A percentile compares a stretch with the other conserved stretches of the same genome.
Conservation (phyloP, 805 yeast genomes). For the Millerozyma miso region DNA sequence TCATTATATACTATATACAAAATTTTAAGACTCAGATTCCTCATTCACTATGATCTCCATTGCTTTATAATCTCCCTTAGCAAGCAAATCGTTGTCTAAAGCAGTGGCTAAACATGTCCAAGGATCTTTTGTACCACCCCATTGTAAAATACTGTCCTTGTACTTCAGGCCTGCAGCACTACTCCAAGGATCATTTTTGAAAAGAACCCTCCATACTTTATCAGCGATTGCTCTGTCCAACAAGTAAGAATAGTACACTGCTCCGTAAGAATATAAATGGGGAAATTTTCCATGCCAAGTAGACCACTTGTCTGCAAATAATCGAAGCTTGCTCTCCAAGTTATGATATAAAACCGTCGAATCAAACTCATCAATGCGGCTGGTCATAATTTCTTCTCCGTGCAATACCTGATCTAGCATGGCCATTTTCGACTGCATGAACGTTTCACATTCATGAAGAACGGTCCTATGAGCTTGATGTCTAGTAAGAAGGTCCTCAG, state of each 20-base stretch:
- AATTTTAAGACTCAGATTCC: background rate
- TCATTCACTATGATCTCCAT: slow-evolving; percentile 43
- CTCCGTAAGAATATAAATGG: slow-evolving; percentile 89
- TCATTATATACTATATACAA: background rate
- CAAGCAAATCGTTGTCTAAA: slow-evolving; percentile 57
- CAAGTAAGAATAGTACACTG: slow-evolving; percentile 87
- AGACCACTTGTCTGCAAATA: slow-evolving; percentile 65
- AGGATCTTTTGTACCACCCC: slow-evolving; percentile 94
- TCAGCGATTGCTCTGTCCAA: slow-evolving; percentile 92
- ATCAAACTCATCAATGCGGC: slow-evolving; percentile 35
- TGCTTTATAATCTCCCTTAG: slow-evolving; percentile 65
- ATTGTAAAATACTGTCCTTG: slow-evolving; percentile 63
- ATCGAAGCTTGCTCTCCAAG: slow-evolving; percentile 53
- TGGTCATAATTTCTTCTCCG: slow-evolving; percentile 26
- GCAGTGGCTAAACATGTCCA: slow-evolving; percentile 83
- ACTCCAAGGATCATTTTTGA: slow-evolving; percentile 65
- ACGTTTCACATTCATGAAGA: slow-evolving; percentile 68
- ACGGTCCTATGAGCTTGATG: slow-evolving; percentile 50
- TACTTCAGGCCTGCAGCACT: slow-evolving; percentile 73
- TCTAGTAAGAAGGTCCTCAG: slow-evolving; percentile 44
- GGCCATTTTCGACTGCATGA: slow-evolving; percentile 87
- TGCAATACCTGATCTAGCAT: slow-evolving; percentile 81
- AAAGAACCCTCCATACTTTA: slow-evolving; percentile 73
- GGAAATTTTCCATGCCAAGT: slow-evolving; percentile 95
- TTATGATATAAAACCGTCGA: slow-evolving; percentile 62